Evolutionary conservation across 768 basidiomycete species (phyloP).

Genomic region (Rhizopogon vesiculosus): DNA sequence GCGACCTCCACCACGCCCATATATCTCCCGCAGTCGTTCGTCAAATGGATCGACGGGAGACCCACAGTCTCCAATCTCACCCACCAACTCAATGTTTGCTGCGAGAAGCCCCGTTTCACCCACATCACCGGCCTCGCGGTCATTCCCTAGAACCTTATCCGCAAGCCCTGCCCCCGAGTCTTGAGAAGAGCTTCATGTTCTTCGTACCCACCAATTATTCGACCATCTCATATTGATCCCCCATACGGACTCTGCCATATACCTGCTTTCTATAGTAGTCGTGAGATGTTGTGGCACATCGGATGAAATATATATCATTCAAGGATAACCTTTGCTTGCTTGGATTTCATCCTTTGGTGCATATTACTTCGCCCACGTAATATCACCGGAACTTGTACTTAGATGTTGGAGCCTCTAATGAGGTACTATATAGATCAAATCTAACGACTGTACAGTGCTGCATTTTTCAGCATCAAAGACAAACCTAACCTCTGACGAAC

Average conservation of each 20-base stretch:
- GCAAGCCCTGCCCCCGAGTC: neutral
- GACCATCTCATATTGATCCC: neutral
- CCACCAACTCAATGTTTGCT: neutral
- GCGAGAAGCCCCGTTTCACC: neutral
- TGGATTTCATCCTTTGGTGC: neutral
- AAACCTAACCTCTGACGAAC: constrained; percentile 16
- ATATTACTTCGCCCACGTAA: neutral
- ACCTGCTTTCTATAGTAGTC: neutral
- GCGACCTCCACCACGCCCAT: constrained; percentile 48
- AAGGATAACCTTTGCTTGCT: neutral
- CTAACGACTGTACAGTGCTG: neutral
- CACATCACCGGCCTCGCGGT: neutral
- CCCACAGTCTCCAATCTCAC: neutral
- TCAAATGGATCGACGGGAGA: constrained; percentile 2
- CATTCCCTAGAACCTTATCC: neutral
- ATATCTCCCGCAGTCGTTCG: constrained; percentile 53
- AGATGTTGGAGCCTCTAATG: neutral
- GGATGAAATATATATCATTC: neutral
- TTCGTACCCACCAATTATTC: neutral
- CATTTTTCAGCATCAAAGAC: neutral
- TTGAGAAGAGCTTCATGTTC: neutral
- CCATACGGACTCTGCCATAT: neutral
- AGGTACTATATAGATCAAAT: no score
- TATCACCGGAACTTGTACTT: neutral
- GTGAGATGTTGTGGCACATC: neutral